These are phyloP conservation scores for Dioscorea cayenensis DNA, from an alignment of 116 monocot genomes.

Conservation along the genomic window DNA sequence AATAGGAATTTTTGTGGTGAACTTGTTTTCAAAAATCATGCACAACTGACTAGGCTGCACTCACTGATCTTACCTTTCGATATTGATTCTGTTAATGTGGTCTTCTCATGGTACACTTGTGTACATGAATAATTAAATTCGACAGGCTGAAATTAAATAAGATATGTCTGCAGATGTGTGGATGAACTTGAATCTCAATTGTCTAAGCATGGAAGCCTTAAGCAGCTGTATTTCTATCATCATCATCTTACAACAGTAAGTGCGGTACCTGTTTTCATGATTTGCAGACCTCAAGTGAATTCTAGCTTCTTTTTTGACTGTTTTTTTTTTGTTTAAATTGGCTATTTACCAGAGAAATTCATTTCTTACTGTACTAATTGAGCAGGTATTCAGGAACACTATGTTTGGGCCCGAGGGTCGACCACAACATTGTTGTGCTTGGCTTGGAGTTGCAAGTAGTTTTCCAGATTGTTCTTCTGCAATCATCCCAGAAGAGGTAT, in stretches of 20 bases:
- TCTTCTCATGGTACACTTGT: background rate
- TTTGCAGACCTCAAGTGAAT: background rate
- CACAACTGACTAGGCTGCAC: background rate
- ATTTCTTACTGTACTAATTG: background rate
- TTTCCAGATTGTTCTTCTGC: constrained; percentile 89
- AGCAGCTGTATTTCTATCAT: constrained; percentile 88
- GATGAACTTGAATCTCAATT: constrained; percentile 88
- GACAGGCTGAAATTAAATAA: background rate
- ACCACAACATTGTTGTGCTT: constrained; percentile 94
- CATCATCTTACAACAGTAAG: constrained; percentile 86
- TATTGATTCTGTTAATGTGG: background rate
- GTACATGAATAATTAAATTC: background rate
- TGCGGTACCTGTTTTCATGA: background rate
- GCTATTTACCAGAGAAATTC: background rate
- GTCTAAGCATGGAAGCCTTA: constrained; percentile 86
- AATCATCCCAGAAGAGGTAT: constrained; percentile 84
- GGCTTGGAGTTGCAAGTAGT: constrained; percentile 95
- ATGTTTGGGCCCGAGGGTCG: constrained; percentile 99
- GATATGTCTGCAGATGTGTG: constrained; percentile 52
- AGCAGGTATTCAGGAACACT: constrained; percentile 93
- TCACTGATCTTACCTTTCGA: background rate
- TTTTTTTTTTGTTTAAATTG: background rate
- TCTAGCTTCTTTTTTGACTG: background rate
- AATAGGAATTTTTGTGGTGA: background rate
- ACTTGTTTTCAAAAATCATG: background rate